A percentile compares a stretch with the other conserved stretches of the same genome.
phyloP scores from a whole-genome alignment of 148 eudicot genomes.

The Arbutus unedo region DNA sequence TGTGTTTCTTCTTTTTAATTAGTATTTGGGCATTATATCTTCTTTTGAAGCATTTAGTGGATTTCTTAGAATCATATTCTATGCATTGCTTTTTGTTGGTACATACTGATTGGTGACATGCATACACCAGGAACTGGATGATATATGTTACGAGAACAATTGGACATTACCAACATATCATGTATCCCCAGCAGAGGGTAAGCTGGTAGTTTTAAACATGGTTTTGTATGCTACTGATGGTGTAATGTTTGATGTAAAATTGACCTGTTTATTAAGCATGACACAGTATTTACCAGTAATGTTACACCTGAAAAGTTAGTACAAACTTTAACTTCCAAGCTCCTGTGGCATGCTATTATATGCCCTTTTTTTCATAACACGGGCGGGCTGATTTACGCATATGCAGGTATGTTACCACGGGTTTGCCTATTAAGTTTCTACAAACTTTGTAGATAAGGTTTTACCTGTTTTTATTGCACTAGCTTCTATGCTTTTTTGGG shows the following conservation, averaged over 20 bases:
- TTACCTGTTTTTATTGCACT: not conserved
- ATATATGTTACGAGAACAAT: constrained; percentile 42
- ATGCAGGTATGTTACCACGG: not conserved
- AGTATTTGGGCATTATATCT: not conserved
- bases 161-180: constrained; percentile 63
- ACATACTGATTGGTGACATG: not conserved
- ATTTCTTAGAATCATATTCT: not conserved
- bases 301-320: not conserved
- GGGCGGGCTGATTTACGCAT: not conserved
- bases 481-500: constrained; percentile 4
- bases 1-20: not conserved
- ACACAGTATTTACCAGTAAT: not conserved
- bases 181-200: constrained; percentile 50
- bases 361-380: not conserved
- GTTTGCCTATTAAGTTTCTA: not conserved
- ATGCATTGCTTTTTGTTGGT: not conserved
- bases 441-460: not conserved
- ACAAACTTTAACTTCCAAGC: not conserved
- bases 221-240: not conserved
- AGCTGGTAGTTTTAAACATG: constrained; percentile 4
- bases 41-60: not conserved
- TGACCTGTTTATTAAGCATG: not conserved
- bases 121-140: constrained; percentile 56
- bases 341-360: not conserved
- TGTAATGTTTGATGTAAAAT: not conserved